Evolutionary conservation across 2,329 filamentous ascomycete species (phyloP), one percentile per base, ranked within the genome.

Genomic region (Botryotinia convoluta): DNA sequence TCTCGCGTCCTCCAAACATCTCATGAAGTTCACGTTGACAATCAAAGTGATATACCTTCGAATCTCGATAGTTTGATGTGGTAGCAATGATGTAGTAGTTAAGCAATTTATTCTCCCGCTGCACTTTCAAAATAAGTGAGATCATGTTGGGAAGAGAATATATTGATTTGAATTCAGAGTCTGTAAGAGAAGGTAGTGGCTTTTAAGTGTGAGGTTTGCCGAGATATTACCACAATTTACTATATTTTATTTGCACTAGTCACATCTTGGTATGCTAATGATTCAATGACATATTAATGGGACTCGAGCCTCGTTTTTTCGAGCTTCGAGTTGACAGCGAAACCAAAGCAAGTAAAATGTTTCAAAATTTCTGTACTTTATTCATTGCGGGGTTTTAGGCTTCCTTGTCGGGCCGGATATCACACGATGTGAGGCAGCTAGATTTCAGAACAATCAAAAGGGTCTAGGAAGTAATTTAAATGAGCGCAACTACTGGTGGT

Each of bases 291-390:
- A 16, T 6, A 35, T 20, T 2, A 8, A 39, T 61, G 22, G 0
- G 10, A 6, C 14, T 35, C 3, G 3, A 8, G 22, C 12, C 12
- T 62, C 37, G 0, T 29, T 63, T 7, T 39, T 20, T 7, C 6
- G 14, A 29, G 51, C 26, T 63, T 42, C 16, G 1, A 18, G 3
- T 42, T 39, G n/a, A 63, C 9, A 20, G 22, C 1, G 26, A 18
- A n/a, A n/a, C 1, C 12, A 29, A 62, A 42, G 59, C 8, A 29
- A 7, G 26, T 1, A 9, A 18, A 7, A 20, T 12, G 2, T 29
- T 18, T 39, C 60, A 29, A 3, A 20, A 29, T 3, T 2, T 8
- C 26, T 29, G 14, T 2, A 8, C 39, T 9, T 0, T 0, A 44
- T 5, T 42, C 4, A 42, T 26, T 39, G 26, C 22, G 3, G 9